phyloP scores from a whole-genome alignment of 163 green algal genomes.

The Prototheca wickerhamii region DNA sequence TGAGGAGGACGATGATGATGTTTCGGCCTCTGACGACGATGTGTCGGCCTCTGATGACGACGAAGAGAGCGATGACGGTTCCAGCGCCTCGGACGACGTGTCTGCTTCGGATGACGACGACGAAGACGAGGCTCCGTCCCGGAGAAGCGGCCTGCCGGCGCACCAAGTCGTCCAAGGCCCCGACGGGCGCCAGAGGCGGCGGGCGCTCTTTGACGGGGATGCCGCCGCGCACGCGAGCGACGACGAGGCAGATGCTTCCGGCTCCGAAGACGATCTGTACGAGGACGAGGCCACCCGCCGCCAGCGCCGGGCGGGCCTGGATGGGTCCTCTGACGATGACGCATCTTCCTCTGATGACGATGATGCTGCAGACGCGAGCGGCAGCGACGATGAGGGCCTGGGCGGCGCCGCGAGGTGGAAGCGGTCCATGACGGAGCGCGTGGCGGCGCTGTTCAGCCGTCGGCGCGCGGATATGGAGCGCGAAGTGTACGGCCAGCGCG shows the following conservation, averaged over 20 bases:
- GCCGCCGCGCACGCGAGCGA: background rate
- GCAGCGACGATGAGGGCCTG: slow-evolving; percentile 37
- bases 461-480: slow-evolving; percentile 50
- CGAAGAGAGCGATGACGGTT: slow-evolving; percentile 12
- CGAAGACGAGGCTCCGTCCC: slow-evolving; percentile 13
- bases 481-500: slow-evolving; percentile 50
- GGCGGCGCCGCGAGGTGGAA: slow-evolving; percentile 49
- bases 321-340: slow-evolving; percentile 20
- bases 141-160: slow-evolving; percentile 15
- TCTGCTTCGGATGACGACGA: slow-evolving; percentile 16
- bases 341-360: slow-evolving; percentile 13
- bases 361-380: too few species aligned
- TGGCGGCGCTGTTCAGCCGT: slow-evolving; percentile 47
- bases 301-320: too few species aligned
- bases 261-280: slow-evolving; percentile 2
- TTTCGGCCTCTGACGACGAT: slow-evolving; percentile 16
- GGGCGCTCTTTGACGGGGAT: slow-evolving; percentile 47
- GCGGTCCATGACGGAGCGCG: slow-evolving; percentile 37
- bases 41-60: slow-evolving; percentile 18
- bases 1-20: slow-evolving; percentile 16
- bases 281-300: slow-evolving; percentile 14
- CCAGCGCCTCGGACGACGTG: slow-evolving; percentile 17
- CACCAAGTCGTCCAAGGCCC: slow-evolving; percentile 5
- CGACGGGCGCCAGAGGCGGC: slow-evolving; percentile 44
- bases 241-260: background rate